A percentile compares a stretch with the other conserved stretches of the same genome.
Evolutionary conservation across 2,329 filamentous ascomycete genomes (phyloP).

Genomic region (Neopestalotiopsis rosae): DNA sequence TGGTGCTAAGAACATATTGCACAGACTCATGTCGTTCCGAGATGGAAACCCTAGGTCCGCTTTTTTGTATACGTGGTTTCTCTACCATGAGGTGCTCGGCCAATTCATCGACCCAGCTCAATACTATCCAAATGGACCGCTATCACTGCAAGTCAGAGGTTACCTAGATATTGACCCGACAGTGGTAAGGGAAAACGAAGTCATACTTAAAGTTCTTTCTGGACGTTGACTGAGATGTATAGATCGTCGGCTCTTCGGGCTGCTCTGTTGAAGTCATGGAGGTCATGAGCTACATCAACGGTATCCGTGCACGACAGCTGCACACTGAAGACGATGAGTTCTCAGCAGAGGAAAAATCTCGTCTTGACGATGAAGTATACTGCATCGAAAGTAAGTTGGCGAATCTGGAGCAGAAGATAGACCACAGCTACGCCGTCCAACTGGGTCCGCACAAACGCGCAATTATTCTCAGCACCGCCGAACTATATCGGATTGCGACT

Average conservation of each 20-base stretch:
- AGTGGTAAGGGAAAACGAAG: slow-evolving; percentile 29
- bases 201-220: too few species aligned
- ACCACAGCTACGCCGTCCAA: slow-evolving; percentile 33
- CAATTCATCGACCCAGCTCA: slow-evolving; percentile 45
- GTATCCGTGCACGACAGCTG: slow-evolving; percentile 36
- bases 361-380: slow-evolving; percentile 35
- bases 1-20: too few species aligned
- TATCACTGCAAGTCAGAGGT: slow-evolving; percentile 34
- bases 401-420: slow-evolving; percentile 33
- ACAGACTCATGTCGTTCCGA: slow-evolving; percentile 31
- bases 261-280: slow-evolving; percentile 52
- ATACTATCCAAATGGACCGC: slow-evolving; percentile 30
- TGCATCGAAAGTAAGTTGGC: slow-evolving; percentile 31
- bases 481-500: slow-evolving; percentile 59
- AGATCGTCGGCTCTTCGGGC: slow-evolving; percentile 53
- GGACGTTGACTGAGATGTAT: not conserved
- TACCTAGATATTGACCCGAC: slow-evolving; percentile 37
- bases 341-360: slow-evolving; percentile 32
- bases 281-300: slow-evolving; percentile 48
- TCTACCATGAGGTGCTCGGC: slow-evolving; percentile 53
- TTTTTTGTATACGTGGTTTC: slow-evolving; percentile 52
- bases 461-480: slow-evolving; percentile 48
- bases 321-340: slow-evolving; percentile 30
- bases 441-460: slow-evolving; percentile 34
- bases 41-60: slow-evolving; percentile 34